Base-by-base conservation (phyloP, 768 basidiomycete genomes). In the Termitomyces sp. region DNA sequence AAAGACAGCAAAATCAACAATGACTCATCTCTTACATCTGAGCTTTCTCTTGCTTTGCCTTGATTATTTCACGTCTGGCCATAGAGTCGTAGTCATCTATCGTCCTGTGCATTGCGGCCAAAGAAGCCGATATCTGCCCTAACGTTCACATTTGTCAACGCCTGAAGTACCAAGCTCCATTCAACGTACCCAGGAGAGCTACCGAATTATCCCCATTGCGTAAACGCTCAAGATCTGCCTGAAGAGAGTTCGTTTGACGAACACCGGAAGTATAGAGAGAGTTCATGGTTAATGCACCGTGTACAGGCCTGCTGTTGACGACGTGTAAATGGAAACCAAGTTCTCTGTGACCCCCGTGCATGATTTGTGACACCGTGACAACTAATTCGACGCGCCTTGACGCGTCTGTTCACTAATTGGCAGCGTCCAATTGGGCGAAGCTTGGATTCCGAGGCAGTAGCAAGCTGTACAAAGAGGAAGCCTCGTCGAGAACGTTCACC, bases 81-180 rank as follows among this genome's bases (percentile, higher is more conserved):
- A 98, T 95, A 9, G 90, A 89, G 65, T 98, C 95, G 67, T 96
- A 98, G 68, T 99, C 97, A 59, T 98, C 95, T 61, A 98, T 87
- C 53, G 97, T 95, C 56, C 97, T 77, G 49, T 91, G 87, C 82
- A 98, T 87, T 2, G 94, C 95, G 27, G 93, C 85, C n/a, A 99
- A 78, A 9, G 93, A 95, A n/a, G 95, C 95, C 32, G 92, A 92
- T 73, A 99, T 94, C 82, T 98, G 96, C 72, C 95, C 95, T 95
- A 77, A 71, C 73, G 65, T 59, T 60, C 59, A 29, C 59, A 64
- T 63, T 61, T 41, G 59, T 65, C 56, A 61, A 56, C 29, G n/a
- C 50, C 61, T 38, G 37, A 47, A 31, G 50, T n/a, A 57, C 31
- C 35, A 7, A 32, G 25, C 27, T 37, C 12, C 46, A 57, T 29